Percentiles rank a stretch among this genome's conserved stretches.
Conservation (phyloP, 2,329 filamentous ascomycete genomes). For the Drechslerella stenobrocha region DNA sequence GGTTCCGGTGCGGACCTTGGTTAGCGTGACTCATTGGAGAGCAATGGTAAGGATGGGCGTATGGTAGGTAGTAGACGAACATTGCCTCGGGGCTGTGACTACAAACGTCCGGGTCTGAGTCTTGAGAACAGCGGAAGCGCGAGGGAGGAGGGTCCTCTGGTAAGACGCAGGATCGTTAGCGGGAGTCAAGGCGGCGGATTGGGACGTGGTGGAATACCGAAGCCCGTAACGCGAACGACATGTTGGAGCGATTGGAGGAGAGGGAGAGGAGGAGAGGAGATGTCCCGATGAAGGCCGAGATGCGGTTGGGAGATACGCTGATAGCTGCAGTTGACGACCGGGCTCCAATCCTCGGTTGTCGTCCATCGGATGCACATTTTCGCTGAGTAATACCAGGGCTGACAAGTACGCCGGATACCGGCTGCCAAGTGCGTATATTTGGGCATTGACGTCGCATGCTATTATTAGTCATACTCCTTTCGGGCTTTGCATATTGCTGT, state of each 20-base stretch:
- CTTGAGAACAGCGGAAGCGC: constrained; percentile 42
- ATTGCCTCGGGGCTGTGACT: constrained; percentile 33
- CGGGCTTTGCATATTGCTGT: constrained; percentile 9
- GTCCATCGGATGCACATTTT: constrained; percentile 47
- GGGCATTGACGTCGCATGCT: constrained; percentile 19
- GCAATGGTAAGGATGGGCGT: not conserved
- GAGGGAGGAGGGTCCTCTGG: constrained; percentile 45
- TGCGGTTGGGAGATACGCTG: constrained; percentile 30
- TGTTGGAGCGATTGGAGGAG: constrained; percentile 27
- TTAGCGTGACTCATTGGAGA: constrained; percentile 7
- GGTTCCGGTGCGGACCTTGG: constrained; percentile 44
- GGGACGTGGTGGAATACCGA: constrained; percentile 20
- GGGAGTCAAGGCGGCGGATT: not conserved
- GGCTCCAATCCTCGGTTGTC: constrained; percentile 21
- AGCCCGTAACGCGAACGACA: constrained; percentile 48
- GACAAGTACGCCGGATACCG: constrained; percentile 1
- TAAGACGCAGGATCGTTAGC: constrained; percentile 22
- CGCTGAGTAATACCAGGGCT: constrained; percentile 13
- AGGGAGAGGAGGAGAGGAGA: constrained; percentile 21
- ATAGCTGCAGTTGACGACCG: constrained; percentile 28
- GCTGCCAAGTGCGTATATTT: not conserved
- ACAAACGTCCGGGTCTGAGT: constrained; percentile 42
- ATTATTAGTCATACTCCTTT: constrained; percentile 38
- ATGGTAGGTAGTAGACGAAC: constrained; percentile 17
- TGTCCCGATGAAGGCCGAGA: constrained; percentile 31